These are phyloP conservation scores for Chytriomyces sp. DNA, from an alignment of 192 early-diverging fungal species.

Conservation along the genomic window DNA sequence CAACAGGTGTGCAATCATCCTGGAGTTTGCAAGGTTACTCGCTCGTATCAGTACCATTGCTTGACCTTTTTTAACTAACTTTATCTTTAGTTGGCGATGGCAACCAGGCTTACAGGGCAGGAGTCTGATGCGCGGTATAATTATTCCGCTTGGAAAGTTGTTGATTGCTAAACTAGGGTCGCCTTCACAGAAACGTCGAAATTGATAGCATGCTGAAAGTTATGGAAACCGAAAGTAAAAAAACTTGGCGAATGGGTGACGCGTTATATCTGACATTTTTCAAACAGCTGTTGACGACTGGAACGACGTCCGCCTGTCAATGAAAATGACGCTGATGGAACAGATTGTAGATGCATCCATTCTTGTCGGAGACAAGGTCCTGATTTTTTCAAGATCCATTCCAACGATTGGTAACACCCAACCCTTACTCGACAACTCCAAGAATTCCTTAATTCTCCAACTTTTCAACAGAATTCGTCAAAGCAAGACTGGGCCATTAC, in stretches of 20 bases:
- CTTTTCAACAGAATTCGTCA: background rate
- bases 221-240: constrained; percentile 7
- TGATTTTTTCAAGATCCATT: constrained; percentile 76
- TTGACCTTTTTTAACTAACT: background rate
- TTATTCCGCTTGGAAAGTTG: no score
- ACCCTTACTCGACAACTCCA: background rate
- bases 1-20: constrained; percentile 3
- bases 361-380: constrained; percentile 64
- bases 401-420: constrained; percentile 55
- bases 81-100: background rate
- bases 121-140: no score
- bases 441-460: background rate
- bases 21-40: background rate
- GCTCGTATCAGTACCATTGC: background rate
- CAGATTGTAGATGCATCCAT: constrained; percentile 60
- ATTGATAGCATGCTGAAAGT: background rate
- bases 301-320: constrained; percentile 9
- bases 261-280: constrained; percentile 16
- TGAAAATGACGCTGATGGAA: constrained; percentile 53
- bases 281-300: constrained; percentile 22
- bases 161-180: no score
- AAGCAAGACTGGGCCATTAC: background rate
- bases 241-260: constrained; percentile 17
- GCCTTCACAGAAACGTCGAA: background rate
- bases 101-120: no score